Evolutionary conservation across 352 stramenopile species (phyloP).

Genomic region (Globisporangium perplexum): DNA sequence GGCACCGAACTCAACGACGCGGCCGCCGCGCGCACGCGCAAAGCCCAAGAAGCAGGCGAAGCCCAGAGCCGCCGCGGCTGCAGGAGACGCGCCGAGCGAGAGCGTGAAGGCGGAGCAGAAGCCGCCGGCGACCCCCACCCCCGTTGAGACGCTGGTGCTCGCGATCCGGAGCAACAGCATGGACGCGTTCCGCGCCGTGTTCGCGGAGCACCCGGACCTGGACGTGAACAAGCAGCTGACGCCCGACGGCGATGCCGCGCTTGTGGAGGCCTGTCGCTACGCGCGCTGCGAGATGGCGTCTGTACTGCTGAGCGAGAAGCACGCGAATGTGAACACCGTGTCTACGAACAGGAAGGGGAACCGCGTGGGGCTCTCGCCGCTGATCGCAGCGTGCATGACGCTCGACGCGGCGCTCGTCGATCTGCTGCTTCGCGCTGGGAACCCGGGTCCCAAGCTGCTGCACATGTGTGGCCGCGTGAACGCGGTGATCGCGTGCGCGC

Average conservation of each 20-base stretch:
- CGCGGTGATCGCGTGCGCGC: conserved; percentile 28
- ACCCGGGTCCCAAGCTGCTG: conserved; percentile 22
- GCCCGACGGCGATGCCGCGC: conserved; percentile 26
- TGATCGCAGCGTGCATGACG: conserved; percentile 55
- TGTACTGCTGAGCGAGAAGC: conserved; percentile 20
- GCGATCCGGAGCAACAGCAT: conserved; percentile 11
- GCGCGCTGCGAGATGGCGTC: conserved; percentile 35
- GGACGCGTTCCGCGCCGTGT: conserved; percentile 6
- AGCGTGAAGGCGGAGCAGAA: neutral
- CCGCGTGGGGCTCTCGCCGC: conserved; percentile 31
- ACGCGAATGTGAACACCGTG: conserved; percentile 29
- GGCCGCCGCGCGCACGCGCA: neutral
- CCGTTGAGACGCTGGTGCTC: conserved; percentile 10
- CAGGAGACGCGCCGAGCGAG: neutral
- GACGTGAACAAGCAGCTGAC: conserved; percentile 33
- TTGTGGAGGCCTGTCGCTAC: conserved; percentile 56
- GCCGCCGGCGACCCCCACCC: conserved; percentile 1
- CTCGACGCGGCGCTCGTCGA: conserved; percentile 34
- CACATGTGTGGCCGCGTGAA: conserved; percentile 36
- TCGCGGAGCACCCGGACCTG: conserved; percentile 12
- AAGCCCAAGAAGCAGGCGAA: conserved; percentile 2
- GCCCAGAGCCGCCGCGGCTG: neutral
- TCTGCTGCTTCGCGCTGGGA: conserved; percentile 21
- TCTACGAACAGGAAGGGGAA: conserved; percentile 29
- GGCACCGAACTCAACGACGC: neutral